These are phyloP conservation scores for Gaultheria prostrata DNA, from an alignment of 148 eudicot species.

Conservation along the genomic window DNA sequence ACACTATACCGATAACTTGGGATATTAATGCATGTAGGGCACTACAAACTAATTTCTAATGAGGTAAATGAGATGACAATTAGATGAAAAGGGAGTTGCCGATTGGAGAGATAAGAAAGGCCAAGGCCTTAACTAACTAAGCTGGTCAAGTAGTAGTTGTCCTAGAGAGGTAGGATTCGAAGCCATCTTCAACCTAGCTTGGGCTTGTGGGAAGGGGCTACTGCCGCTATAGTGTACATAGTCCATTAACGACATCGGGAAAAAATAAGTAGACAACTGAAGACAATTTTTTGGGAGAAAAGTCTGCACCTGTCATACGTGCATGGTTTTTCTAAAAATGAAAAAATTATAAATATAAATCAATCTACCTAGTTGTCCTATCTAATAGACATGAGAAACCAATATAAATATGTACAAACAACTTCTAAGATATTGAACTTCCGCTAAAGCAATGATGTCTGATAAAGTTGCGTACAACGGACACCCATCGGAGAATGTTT, in stretches of 20 bases:
- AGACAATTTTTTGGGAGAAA: background rate
- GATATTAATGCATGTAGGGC: background rate
- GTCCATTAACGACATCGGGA: background rate
- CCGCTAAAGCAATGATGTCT: background rate
- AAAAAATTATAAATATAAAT: background rate
- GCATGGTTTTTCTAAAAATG: background rate
- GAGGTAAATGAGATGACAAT: background rate
- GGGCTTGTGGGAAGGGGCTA: background rate
- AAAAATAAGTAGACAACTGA: background rate
- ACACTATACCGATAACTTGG: background rate
- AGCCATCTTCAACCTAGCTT: too few species aligned
- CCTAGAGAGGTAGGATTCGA: background rate
- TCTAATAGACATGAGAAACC: background rate
- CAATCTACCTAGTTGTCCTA: background rate
- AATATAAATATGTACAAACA: background rate
- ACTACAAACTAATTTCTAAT: background rate
- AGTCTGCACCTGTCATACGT: background rate
- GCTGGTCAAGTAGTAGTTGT: background rate
- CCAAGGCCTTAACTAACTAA: background rate
- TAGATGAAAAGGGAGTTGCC: background rate
- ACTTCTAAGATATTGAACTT: background rate
- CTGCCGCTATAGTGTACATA: background rate
- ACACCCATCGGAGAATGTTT: background rate
- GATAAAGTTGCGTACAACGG: background rate
- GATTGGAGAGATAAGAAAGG: background rate